Percentiles rank a stretch among this genome's conserved stretches.
Evolutionary conservation across 148 eudicot genomes (phyloP).

Genomic region (Silene latifolia): DNA sequence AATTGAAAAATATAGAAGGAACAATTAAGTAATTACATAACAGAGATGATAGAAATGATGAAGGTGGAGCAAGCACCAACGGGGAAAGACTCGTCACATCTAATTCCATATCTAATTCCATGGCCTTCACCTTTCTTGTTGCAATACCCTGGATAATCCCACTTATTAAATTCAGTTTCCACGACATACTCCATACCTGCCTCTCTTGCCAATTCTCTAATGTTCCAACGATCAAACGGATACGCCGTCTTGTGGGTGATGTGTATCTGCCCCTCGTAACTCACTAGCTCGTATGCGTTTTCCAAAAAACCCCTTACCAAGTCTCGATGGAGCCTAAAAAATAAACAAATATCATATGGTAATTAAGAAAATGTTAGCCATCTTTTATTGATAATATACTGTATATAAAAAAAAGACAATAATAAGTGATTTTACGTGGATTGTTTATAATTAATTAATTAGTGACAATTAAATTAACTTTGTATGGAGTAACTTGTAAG

Average conservation of each 20-base stretch:
- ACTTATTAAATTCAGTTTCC: neutral
- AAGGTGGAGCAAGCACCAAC: slow-evolving; percentile 26
- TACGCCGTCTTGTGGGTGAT: slow-evolving; percentile 39
- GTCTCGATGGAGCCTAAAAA: slow-evolving; percentile 1
- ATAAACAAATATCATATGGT: neutral
- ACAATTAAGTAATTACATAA: no score
- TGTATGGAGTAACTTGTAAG: no score
- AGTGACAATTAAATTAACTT: no score
- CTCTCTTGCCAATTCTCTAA: slow-evolving; percentile 15
- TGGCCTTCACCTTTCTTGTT: slow-evolving; percentile 28
- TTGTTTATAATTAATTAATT: no score
- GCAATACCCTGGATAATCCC: slow-evolving; percentile 29
- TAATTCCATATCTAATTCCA: slow-evolving; percentile 1
- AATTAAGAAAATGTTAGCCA: no score
- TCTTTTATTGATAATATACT: no score
- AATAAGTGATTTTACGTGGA: no score
- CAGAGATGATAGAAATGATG: slow-evolving; percentile 1
- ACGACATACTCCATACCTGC: no score
- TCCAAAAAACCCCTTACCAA: slow-evolving; percentile 27
- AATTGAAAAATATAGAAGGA: no score
- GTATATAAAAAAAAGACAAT: no score
- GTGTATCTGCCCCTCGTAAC: slow-evolving; percentile 24
- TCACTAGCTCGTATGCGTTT: slow-evolving; percentile 24
- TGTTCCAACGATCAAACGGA: slow-evolving; percentile 30
- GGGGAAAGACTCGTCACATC: slow-evolving; percentile 18